Conservation (phyloP, 1,139 yeast species). For the Saccharomyces hybrid region DNA sequence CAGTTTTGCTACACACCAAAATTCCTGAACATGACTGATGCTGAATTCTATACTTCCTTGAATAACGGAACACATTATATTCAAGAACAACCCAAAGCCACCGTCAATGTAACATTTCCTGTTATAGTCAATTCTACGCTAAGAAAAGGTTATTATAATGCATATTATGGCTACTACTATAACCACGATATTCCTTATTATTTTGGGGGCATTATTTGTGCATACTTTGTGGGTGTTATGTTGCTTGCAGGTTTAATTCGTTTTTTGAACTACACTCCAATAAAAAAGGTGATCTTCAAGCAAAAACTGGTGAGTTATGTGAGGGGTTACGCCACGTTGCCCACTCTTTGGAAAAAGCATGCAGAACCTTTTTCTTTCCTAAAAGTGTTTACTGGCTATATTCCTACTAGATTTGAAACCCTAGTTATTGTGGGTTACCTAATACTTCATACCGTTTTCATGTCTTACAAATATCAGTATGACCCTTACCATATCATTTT, state of each 20-base stretch:
- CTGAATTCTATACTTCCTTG: constrained; percentile 10
- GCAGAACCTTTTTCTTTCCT: constrained; percentile 6
- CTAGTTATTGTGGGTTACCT: constrained; percentile 43
- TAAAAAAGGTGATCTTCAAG: constrained; percentile 9
- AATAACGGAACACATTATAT: constrained; percentile 13
- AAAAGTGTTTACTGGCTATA: constrained; percentile 12
- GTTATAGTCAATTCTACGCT: constrained; percentile 8
- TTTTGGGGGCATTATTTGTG: neutral
- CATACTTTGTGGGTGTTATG: too few species aligned
- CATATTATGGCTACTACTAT: constrained; percentile 14
- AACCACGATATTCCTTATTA: constrained; percentile 17
- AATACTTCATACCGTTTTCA: constrained; percentile 39
- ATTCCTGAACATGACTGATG: constrained; percentile 8
- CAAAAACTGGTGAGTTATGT: constrained; percentile 8
- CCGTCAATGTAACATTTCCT: constrained; percentile 8
- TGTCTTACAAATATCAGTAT: constrained; percentile 34
- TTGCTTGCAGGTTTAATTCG: constrained; percentile 3
- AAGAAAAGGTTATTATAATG: constrained; percentile 9
- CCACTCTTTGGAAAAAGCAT: constrained; percentile 17
- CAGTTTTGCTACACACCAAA: constrained; percentile 9
- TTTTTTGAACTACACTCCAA: constrained; percentile 11
- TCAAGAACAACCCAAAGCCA: neutral
- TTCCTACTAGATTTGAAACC: constrained; percentile 51
- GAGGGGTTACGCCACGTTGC: constrained; percentile 14
- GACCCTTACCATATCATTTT: constrained; percentile 40